Percentiles rank a stretch among this genome's conserved stretches.
These are phyloP conservation scores for Pestalotiopsis sp. DNA, from an alignment of 2,329 filamentous ascomycete genomes.

Conservation along the genomic window DNA sequence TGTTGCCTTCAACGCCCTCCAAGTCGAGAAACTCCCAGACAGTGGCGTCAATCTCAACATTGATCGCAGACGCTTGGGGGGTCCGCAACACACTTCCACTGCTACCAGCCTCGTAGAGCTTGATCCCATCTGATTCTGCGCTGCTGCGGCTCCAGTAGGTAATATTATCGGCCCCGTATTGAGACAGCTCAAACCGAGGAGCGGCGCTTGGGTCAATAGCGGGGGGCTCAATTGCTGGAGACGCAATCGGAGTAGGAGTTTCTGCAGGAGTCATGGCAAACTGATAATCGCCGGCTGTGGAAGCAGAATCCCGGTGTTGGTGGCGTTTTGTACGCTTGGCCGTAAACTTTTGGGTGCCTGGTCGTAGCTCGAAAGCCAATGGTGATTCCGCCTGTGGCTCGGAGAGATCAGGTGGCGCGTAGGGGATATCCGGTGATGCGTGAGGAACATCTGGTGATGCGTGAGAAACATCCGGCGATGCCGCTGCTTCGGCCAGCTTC, in stretches of 20 bases:
- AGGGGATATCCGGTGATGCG: too few relatives aligned
- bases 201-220: background rate
- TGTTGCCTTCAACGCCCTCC: constrained; percentile 12
- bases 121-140: background rate
- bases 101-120: background rate
- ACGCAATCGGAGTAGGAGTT: background rate
- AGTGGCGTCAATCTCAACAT: constrained; percentile 17
- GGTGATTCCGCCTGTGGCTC: background rate
- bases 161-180: background rate
- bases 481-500: too few relatives aligned
- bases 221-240: background rate
- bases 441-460: too few relatives aligned
- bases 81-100: background rate
- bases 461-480: too few relatives aligned
- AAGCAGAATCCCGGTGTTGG: background rate
- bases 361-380: background rate
- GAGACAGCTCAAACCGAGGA: background rate
- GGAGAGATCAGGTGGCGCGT: too few relatives aligned
- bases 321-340: background rate
- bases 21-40: background rate
- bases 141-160: background rate
- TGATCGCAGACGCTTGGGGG: background rate
- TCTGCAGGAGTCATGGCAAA: background rate
- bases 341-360: background rate
- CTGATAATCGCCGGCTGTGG: background rate